These are phyloP conservation scores for Naegleria lovaniensis DNA, from an alignment of 208 protist genomes.

Conservation along the genomic window DNA sequence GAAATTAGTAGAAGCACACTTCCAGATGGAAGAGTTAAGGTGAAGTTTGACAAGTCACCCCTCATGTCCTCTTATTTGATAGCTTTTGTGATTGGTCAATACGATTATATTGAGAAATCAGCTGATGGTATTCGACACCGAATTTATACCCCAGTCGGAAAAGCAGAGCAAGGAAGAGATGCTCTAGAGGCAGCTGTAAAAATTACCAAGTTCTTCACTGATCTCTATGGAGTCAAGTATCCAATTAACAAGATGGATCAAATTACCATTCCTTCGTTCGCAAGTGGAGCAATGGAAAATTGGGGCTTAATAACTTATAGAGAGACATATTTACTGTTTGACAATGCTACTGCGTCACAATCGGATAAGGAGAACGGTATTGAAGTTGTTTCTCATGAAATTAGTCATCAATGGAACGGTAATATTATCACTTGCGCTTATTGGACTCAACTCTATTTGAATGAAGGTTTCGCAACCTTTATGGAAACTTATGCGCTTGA, in stretches of 20 bases:
- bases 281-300: slow-evolving; percentile 94
- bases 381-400: slow-evolving; percentile 28
- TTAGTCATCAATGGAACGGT: slow-evolving; percentile 41
- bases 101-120: slow-evolving; percentile 49
- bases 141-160: slow-evolving; percentile 64
- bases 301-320: slow-evolving; percentile 91
- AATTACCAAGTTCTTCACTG: slow-evolving; percentile 63
- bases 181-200: slow-evolving; percentile 60
- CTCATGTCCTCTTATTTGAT: slow-evolving; percentile 79
- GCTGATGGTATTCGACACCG: slow-evolving; percentile 59
- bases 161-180: slow-evolving; percentile 52
- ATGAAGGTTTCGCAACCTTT: slow-evolving; percentile 34
- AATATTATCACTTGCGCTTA: slow-evolving; percentile 31
- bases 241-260: slow-evolving; percentile 88
- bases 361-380: slow-evolving; percentile 51
- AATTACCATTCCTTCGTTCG: slow-evolving; percentile 86
- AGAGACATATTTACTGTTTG: slow-evolving; percentile 63
- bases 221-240: slow-evolving; percentile 70
- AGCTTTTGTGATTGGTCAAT: slow-evolving; percentile 70
- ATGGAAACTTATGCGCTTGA: slow-evolving; percentile 9
- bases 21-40: neutral
- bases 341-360: slow-evolving; percentile 47
- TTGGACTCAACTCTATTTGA: slow-evolving; percentile 31
- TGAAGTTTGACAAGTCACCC: slow-evolving; percentile 53
- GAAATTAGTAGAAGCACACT: slow-evolving; percentile 41